Percentiles rank a stretch among this genome's conserved stretches.
Conservation (phyloP, 2,329 filamentous ascomycete species). For the Dactylellina sp. region DNA sequence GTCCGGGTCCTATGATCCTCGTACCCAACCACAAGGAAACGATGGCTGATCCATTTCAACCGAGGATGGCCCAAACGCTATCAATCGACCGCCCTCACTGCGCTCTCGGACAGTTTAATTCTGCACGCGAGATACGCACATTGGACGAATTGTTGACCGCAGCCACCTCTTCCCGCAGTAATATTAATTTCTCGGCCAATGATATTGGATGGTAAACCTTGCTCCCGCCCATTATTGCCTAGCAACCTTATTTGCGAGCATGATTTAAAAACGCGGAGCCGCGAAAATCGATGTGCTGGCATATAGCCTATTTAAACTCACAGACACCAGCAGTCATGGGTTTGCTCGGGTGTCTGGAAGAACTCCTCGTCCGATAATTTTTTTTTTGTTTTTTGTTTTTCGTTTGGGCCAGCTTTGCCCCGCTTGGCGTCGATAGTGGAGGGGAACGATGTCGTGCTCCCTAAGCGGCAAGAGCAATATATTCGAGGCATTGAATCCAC, state of each 20-base stretch:
- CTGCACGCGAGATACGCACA: constrained; percentile 47
- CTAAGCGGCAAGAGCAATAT: constrained; percentile 18
- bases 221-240: constrained; percentile 50
- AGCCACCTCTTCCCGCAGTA: constrained; percentile 38
- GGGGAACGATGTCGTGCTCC: constrained; percentile 33
- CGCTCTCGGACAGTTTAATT: constrained; percentile 10
- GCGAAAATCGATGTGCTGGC: constrained; percentile 46
- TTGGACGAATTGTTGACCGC: constrained; percentile 49
- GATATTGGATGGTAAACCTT: constrained; percentile 44
- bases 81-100: constrained; percentile 20
- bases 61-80: constrained; percentile 23
- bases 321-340: constrained; percentile 50
- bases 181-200: constrained; percentile 45
- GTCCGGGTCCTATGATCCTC: constrained; percentile 8
- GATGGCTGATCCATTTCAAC: constrained; percentile 52
- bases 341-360: constrained; percentile 50
- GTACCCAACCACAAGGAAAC: constrained; percentile 36
- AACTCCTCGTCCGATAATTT: constrained; percentile 56
- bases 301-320: constrained; percentile 55
- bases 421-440: constrained; percentile 40
- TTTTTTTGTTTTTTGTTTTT: constrained; percentile 20
- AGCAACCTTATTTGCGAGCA: constrained; percentile 35
- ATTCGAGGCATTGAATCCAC: constrained; percentile 1
- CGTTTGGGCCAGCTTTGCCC: constrained; percentile 31
- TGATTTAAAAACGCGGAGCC: constrained; percentile 55